Base-by-base conservation (phyloP, 305 asterid genomes). In the Withania somnifera region DNA sequence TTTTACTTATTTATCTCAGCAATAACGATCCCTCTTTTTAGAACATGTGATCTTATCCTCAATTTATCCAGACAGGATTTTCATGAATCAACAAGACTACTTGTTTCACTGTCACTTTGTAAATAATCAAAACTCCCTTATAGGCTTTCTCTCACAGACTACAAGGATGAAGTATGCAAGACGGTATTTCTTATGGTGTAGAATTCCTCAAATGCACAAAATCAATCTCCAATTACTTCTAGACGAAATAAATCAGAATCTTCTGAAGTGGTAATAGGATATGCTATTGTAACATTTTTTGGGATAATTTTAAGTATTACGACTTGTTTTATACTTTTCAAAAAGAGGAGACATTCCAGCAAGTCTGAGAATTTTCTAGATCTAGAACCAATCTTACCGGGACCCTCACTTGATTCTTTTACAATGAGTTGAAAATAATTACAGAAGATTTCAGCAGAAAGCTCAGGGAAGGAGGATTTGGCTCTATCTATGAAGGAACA, bases 401-500 rank as follows among this genome's bases (percentile, higher is more conserved):
- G 86, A 57, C 32, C 38, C 83, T 61, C 9, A 57, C 45, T 9
- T 50, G 73, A 0, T 81, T 78, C 67, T 45, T 77, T 13, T 83
- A 53, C 56, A 73, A 78, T 53, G 86, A 84, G 0, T 24, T 86
- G 30, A 52, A 9, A 26, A 26, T 20, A 11, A 36, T 36, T 0
- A 67, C 85, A 0, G 52, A 69, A 20, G 64, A 54, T 77, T 84
- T 83, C 51, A 64, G 51, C 11, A 19, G 20, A 11, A 83, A 63
- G 28, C 61, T 63, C 6, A 79, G 82, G 34, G 79, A 63, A 63
- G 82, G 85, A 51, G 80, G 80, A 76, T 76, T 76, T 76, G 64
- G 80, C 34, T 51, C 80, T 0, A 30, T 76, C 1, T 51, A 22
- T 28, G 64, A 51, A 76, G 50, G 64, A 50, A 34, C 63, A 47